Conservation (phyloP, 1,284 basidiomycete species). For the Leucoagaricus sp. region DNA sequence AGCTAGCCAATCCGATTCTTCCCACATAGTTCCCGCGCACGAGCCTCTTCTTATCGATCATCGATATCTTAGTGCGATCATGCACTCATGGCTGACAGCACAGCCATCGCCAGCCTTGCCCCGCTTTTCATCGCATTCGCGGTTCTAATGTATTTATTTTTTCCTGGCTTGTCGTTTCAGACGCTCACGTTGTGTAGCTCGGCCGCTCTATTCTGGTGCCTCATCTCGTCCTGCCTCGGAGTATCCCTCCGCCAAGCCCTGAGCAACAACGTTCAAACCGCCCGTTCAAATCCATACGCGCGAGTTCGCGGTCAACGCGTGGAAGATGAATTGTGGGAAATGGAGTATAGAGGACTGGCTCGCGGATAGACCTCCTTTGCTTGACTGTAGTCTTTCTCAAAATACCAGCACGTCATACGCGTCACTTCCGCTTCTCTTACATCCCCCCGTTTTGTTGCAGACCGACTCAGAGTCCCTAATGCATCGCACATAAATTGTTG, state of each 20-base stretch:
- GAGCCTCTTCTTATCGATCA: not conserved
- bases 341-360: slow-evolving; percentile 48
- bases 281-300: not conserved
- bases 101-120: slow-evolving; percentile 26
- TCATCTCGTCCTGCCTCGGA: slow-evolving; percentile 67
- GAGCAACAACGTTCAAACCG: slow-evolving; percentile 38
- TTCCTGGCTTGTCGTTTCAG: slow-evolving; percentile 2
- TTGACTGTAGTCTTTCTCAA: not conserved
- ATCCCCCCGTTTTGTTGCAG: too few relatives aligned
- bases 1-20: slow-evolving; percentile 16
- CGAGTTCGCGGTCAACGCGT: slow-evolving; percentile 37
- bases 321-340: slow-evolving; percentile 59
- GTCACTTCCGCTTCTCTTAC: not conserved
- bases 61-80: too few relatives aligned
- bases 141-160: slow-evolving; percentile 43
- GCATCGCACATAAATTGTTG: slow-evolving; percentile 15
- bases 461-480: slow-evolving; percentile 7
- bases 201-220: slow-evolving; percentile 57
- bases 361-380: slow-evolving; percentile 17
- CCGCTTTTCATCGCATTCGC: slow-evolving; percentile 36
- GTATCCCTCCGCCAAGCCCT: slow-evolving; percentile 43
- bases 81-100: slow-evolving; percentile 16
- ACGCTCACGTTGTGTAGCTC: slow-evolving; percentile 35
- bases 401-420: not conserved
- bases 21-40: not conserved